Conservation (phyloP, 2,329 filamentous ascomycete species). For the Coniochaeta sp. region DNA sequence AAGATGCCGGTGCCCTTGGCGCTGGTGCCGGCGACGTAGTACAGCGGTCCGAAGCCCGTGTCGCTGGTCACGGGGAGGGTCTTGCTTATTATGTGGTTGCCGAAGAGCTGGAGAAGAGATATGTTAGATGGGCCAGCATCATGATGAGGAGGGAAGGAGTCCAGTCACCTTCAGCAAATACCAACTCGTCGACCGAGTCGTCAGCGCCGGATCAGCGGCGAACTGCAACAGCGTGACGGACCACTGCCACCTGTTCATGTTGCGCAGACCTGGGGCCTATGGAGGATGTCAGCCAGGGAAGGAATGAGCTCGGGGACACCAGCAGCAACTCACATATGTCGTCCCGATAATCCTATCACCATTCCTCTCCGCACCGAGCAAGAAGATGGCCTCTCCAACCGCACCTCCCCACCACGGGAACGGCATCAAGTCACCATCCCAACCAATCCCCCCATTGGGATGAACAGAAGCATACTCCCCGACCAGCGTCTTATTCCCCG, state of each 20-base stretch:
- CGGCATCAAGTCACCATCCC: constrained; percentile 34
- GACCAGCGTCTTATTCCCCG: constrained; percentile 13
- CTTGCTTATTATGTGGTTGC: constrained; percentile 34
- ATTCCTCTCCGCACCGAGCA: constrained; percentile 61
- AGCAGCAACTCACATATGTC: constrained; percentile 27
- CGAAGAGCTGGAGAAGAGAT: constrained; percentile 29
- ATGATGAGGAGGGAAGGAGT: too few species aligned
- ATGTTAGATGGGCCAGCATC: too few species aligned
- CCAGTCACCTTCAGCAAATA: constrained; percentile 31
- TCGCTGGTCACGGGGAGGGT: constrained; percentile 36
- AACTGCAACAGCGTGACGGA: constrained; percentile 43
- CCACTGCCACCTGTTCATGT: constrained; percentile 45
- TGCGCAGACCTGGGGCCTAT: constrained; percentile 35
- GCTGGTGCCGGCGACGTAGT: constrained; percentile 41
- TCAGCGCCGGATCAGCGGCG: constrained; percentile 38
- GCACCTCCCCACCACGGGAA: constrained; percentile 53
- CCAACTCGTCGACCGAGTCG: constrained; percentile 43
- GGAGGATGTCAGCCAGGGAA: constrained; percentile 11
- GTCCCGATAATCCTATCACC: constrained; percentile 46
- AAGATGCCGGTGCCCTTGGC: constrained; percentile 33
- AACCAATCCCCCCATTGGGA: constrained; percentile 43
- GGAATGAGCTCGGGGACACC: constrained; percentile 10
- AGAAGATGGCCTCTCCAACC: constrained; percentile 58
- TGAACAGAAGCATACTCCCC: constrained; percentile 47
- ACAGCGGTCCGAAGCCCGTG: constrained; percentile 36